Conservation (phyloP, 805 yeast species). For the Brettanomyces nanus region DNA sequence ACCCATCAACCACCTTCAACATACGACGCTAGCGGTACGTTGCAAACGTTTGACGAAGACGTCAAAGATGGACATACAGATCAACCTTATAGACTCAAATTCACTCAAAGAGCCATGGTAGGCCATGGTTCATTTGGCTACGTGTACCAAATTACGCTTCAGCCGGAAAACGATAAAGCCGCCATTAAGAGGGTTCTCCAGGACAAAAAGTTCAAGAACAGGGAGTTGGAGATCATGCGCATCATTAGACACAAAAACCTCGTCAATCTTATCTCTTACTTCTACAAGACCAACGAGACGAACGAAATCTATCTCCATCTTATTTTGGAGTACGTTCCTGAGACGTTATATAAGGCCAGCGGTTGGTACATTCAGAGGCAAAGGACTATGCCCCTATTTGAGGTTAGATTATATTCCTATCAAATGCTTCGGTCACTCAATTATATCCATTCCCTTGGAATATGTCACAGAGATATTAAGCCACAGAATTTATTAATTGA, state of each 20-base stretch:
- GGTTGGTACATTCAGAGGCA: slow-evolving; percentile 74
- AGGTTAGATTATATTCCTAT: slow-evolving; percentile 77
- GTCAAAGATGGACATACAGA: slow-evolving; percentile 70
- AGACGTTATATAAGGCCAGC: slow-evolving; percentile 84
- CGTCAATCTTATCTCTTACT: slow-evolving; percentile 80
- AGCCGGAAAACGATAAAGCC: slow-evolving; percentile 68
- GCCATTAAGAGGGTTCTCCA: slow-evolving; percentile 96
- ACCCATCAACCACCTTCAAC: too few species aligned
- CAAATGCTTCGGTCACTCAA: slow-evolving; percentile 71
- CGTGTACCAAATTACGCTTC: slow-evolving; percentile 80
- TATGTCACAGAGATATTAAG: slow-evolving; percentile 89
- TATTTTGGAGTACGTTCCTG: slow-evolving; percentile 91
- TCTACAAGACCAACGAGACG: slow-evolving; percentile 56
- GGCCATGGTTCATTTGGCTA: slow-evolving; percentile 99
- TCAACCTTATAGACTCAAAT: slow-evolving; percentile 51
- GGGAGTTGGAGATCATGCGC: slow-evolving; percentile 96
- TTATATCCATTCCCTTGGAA: slow-evolving; percentile 67
- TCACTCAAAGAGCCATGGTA: slow-evolving; percentile 79
- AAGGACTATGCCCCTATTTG: slow-evolving; percentile 78
- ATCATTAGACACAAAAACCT: slow-evolving; percentile 77
- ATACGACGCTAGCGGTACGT: too few species aligned
- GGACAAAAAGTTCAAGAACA: slow-evolving; percentile 86
- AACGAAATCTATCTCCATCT: slow-evolving; percentile 82
- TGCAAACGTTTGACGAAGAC: slow-evolving; percentile 41
- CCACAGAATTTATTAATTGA: slow-evolving; percentile 86